Evolutionary conservation across 2,329 filamentous ascomycete genomes (phyloP), one percentile per base, ranked within the genome.

Genomic region (Colletotrichum ledebouriae): DNA sequence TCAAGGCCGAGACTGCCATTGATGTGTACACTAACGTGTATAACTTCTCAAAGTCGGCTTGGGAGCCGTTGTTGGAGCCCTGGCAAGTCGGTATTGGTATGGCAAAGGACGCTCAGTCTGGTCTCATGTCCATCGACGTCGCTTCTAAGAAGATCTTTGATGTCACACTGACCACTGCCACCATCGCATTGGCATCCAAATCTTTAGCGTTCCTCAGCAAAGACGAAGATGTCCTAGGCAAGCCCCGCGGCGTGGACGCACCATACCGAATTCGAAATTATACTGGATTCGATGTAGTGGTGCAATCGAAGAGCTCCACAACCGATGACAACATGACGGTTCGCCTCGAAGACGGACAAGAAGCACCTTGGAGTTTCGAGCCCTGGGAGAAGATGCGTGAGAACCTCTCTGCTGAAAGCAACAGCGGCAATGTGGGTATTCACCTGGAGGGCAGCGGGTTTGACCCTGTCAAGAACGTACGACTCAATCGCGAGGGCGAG

Each of bases 41-140:
- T 84, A 99, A 99, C 79, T 99, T 99, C 80, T 96, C 96, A 13
- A 99, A 99, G 78, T 99, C 96, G 0, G 94, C 94, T 3, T 99
- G 96, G 96, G 96, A 99, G 78, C 96, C 96, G 3, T 82, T 99
- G 39, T 89, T 99, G 29, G 96, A 99, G 77, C 97, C 97, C 7
- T 99, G 96, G 96, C 90, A 95, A 72, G 85, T 98, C n/a, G 94
- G 94, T 2, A 89, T 99, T 72, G 93, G 97, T 71, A 89, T 98
- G 77, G 90, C 92, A 1, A 94, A 91, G 73, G 90, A 96, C 66
- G 85, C 89, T 29, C 86, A 88, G 47, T 92, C 91, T 0, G 92
- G 95, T 42, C 85, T 92, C 59, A 82, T 98, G 68, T 92, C 93
- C 0, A 85, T 99, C 17, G 94, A 98, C 64, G 83, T 97, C 2